Percentiles rank a stretch among this genome's conserved stretches.
Evolutionary conservation across 2,329 filamentous ascomycete genomes (phyloP).

Genomic region (Cordyceps cateniannulata): DNA sequence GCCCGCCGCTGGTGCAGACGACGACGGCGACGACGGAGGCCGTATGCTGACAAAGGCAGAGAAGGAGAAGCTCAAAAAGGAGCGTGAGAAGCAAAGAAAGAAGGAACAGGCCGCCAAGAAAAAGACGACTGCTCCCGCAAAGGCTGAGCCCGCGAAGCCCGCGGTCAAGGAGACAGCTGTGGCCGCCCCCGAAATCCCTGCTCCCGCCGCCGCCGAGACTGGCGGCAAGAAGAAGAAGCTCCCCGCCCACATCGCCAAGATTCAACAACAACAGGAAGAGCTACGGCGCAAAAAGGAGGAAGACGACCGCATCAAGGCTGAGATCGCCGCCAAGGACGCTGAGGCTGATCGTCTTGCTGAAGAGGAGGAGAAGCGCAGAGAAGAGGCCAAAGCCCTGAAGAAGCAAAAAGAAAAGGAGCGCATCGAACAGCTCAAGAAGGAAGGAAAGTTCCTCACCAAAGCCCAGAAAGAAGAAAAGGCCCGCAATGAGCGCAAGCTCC

Average conservation of each 20-base stretch:
- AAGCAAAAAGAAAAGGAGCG: constrained; percentile 84
- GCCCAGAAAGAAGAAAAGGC: constrained; percentile 79
- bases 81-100: constrained; percentile 96
- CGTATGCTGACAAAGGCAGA: constrained; percentile 92
- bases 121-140: constrained; percentile 58
- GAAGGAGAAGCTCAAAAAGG: constrained; percentile 97
- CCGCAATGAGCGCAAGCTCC: constrained; percentile 68
- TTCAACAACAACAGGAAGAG: constrained; percentile 81
- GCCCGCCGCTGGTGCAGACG: constrained; percentile 40
- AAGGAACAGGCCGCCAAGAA: constrained; percentile 96
- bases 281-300: constrained; percentile 65
- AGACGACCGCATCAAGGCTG: constrained; percentile 47
- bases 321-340: constrained; percentile 58
- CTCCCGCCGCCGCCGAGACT: constrained; percentile 33
- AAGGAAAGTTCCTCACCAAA: constrained; percentile 81
- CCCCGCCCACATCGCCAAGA: constrained; percentile 61
- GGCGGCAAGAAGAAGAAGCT: constrained; percentile 84
- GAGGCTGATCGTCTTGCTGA: constrained; percentile 58
- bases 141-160: constrained; percentile 29
- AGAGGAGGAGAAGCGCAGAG: constrained; percentile 63
- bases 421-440: constrained; percentile 80
- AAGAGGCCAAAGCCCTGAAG: constrained; percentile 69
- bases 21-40: constrained; percentile 50
- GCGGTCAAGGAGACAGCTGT: constrained; percentile 46
- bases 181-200: constrained; percentile 35